These are phyloP conservation scores for Naganishia onofrii DNA, from an alignment of 768 basidiomycete species.

Conservation along the genomic window DNA sequence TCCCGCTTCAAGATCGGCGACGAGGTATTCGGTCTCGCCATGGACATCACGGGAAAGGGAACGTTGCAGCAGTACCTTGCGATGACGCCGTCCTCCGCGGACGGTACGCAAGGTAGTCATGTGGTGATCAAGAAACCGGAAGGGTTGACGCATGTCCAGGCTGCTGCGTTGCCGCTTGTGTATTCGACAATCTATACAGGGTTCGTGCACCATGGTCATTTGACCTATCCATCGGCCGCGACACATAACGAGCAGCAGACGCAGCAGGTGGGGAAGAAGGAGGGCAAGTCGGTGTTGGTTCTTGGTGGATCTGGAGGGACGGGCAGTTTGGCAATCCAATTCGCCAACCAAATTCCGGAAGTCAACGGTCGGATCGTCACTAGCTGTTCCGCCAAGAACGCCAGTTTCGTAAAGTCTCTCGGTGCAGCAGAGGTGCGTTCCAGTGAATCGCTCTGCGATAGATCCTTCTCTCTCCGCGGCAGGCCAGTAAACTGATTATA, in stretches of 20 bases:
- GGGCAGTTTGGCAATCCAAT: constrained; percentile 68
- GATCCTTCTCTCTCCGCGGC: too few relatives aligned
- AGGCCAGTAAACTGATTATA: too few relatives aligned
- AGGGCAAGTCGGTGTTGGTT: constrained; percentile 64
- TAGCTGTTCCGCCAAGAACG: constrained; percentile 64
- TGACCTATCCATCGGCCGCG: constrained; percentile 29
- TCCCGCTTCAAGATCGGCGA: constrained; percentile 62
- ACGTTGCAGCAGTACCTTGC: constrained; percentile 36
- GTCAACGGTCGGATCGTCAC: constrained; percentile 56
- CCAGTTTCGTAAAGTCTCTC: constrained; percentile 59
- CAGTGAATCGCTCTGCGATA: neutral
- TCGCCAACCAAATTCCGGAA: constrained; percentile 61
- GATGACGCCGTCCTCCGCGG: constrained; percentile 16
- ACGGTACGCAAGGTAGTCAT: neutral
- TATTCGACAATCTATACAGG: constrained; percentile 63
- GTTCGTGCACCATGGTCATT: constrained; percentile 53
- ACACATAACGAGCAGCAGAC: constrained; percentile 4
- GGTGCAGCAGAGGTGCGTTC: constrained; percentile 66
- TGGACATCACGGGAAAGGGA: constrained; percentile 33
- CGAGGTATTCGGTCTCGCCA: constrained; percentile 62
- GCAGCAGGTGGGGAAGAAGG: neutral
- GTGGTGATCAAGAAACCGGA: constrained; percentile 56
- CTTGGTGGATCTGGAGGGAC: constrained; percentile 70
- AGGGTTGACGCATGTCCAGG: constrained; percentile 60
- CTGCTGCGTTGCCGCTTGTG: constrained; percentile 63